Evolutionary conservation across 2,329 filamentous ascomycete species (phyloP), one percentile per base, ranked within the genome.

Genomic region (Talaromyces pinophilus): DNA sequence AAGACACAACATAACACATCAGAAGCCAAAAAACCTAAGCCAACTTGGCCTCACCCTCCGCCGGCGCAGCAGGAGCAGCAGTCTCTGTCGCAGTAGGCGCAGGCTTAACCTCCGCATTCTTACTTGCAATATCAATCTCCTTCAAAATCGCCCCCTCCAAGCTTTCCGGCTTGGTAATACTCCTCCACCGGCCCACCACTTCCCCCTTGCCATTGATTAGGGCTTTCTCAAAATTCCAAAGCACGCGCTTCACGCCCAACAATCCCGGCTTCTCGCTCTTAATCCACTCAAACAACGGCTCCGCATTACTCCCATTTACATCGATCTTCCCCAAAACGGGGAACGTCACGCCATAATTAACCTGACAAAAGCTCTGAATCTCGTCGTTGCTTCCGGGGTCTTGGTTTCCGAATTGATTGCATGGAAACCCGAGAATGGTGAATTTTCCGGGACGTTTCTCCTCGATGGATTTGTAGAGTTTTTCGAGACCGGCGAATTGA

Each of bases 181-280:
- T 94, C 40, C 92, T 91, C 92, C 93, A 99, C 70, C 95, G 84
- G 33, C 86, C 86, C 81, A 91, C 90, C 72, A 98, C 92, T 81
- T 90, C 86, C 30, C 95, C 95, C 79, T 98, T 92, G 69, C 87
- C 86, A 68, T 90, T 90, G 70, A 99, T 84, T 70, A 99, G 82
- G 82, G 97, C 99, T 87, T 99, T 99, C 81, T 99, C 95, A 83
- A 98, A 99, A 83, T 99, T 99, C 95, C 95, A 99, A 90, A 98
- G 97, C 74, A 99, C 85, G 69, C 89, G 82, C 89, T 96, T 94
- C 76, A 98, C 78, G 22, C 95, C 95, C 82, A 98, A 82, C 65
- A 97, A 75, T 25, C 95, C 93, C 0, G 94, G 86, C 84, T 92
- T 90, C 79, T 86, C 81, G 66, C 79, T 80, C 83, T 90, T 90